phyloP scores from a whole-genome alignment of 1,284 basidiomycete species.

The Pseudozyma tsukubaensis region DNA sequence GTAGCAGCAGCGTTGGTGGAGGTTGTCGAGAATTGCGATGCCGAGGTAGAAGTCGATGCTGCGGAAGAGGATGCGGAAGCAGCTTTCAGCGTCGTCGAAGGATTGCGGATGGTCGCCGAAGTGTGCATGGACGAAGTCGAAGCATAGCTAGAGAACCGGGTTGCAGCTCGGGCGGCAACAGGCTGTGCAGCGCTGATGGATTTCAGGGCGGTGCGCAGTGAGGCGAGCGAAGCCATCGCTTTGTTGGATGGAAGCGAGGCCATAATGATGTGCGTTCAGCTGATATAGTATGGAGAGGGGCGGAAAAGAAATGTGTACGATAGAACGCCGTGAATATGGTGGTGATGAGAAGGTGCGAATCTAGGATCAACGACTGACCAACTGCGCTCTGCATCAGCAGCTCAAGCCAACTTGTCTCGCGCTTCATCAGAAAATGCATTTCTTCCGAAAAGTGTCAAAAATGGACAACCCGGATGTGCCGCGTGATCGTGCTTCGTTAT shows the following conservation, averaged over 20 bases:
- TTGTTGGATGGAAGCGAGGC: constrained; percentile 22
- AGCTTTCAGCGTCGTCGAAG: not conserved
- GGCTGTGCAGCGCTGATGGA: constrained; percentile 29
- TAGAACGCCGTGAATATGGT: constrained; percentile 3
- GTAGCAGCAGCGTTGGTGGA: constrained; percentile 9
- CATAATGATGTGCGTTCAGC: constrained; percentile 9
- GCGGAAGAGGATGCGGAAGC: constrained; percentile 6
- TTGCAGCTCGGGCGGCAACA: constrained; percentile 20
- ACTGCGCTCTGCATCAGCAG: no score
- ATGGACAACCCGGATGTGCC: constrained; percentile 1
- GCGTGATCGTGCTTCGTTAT: constrained; percentile 8
- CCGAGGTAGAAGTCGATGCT: constrained; percentile 3
- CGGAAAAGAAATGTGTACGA: no score
- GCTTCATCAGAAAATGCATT: not conserved
- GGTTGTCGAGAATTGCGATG: constrained; percentile 11
- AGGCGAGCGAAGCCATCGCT: constrained; percentile 31
- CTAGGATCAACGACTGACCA: constrained; percentile 1
- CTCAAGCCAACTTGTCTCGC: no score
- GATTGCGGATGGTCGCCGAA: constrained; percentile 13
- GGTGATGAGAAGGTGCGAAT: constrained; percentile 2
- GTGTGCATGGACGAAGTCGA: constrained; percentile 36
- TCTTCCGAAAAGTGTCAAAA: constrained; percentile 29
- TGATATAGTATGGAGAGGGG: not conserved
- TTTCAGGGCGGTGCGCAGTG: constrained; percentile 30
- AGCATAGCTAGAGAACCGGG: constrained; percentile 12